These are phyloP conservation scores for Fusarium pilosicola DNA, from an alignment of 2,329 filamentous ascomycete species.

Conservation along the genomic window DNA sequence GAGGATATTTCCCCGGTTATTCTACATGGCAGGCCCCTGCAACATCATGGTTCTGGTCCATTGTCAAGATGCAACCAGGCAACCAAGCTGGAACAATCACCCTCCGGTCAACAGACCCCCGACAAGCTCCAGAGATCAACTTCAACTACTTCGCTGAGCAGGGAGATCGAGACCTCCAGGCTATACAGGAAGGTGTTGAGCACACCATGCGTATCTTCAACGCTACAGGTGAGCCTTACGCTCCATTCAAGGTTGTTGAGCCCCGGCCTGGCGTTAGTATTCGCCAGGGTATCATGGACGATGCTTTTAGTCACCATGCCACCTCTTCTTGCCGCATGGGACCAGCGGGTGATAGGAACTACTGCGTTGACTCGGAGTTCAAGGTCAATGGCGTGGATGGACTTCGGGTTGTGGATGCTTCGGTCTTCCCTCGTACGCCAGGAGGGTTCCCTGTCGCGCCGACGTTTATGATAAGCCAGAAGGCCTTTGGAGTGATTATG, in stretches of 20 bases:
- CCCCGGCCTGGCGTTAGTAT: slow-evolving; percentile 56
- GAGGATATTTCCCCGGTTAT: slow-evolving; percentile 46
- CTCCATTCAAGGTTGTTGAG: slow-evolving; percentile 22
- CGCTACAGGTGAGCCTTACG: slow-evolving; percentile 38
- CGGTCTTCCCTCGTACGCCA: slow-evolving; percentile 57
- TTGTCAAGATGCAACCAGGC: slow-evolving; percentile 69
- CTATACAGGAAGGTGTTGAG: slow-evolving; percentile 31
- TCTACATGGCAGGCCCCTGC: slow-evolving; percentile 47
- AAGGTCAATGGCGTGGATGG: slow-evolving; percentile 63
- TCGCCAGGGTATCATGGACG: slow-evolving; percentile 58
- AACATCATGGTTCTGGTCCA: slow-evolving; percentile 26
- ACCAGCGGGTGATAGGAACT: slow-evolving; percentile 58
- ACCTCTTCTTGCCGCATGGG: slow-evolving; percentile 67
- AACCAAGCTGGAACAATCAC: slow-evolving; percentile 70
- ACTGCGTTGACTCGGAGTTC: slow-evolving; percentile 66
- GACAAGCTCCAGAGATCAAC: slow-evolving; percentile 69
- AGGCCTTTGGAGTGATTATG: slow-evolving; percentile 8
- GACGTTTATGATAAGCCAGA: slow-evolving; percentile 30
- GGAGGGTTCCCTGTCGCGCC: slow-evolving; percentile 29
- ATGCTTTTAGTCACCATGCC: slow-evolving; percentile 68
- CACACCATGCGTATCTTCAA: slow-evolving; percentile 41
- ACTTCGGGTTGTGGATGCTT: slow-evolving; percentile 69
- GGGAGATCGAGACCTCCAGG: slow-evolving; percentile 13
- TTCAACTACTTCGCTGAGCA: slow-evolving; percentile 66
- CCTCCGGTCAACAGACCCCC: slow-evolving; percentile 68